Percentiles rank a stretch among this genome's conserved stretches.
Conservation (phyloP, 768 basidiomycete species). For the Calocera cornea region DNA sequence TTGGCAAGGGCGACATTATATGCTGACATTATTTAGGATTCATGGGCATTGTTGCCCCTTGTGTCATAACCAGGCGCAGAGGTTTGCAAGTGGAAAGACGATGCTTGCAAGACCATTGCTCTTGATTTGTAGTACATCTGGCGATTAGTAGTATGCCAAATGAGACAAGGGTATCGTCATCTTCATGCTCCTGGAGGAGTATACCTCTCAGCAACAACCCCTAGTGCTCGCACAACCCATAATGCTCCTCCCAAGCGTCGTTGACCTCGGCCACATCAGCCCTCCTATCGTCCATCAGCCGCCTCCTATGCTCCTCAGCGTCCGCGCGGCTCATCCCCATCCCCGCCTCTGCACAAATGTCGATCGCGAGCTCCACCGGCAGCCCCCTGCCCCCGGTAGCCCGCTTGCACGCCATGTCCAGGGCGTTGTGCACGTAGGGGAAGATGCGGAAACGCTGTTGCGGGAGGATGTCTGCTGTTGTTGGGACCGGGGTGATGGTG, state of each 20-base stretch:
- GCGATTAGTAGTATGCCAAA: no score
- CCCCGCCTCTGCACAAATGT: conserved; percentile 1
- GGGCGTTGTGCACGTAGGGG: not conserved
- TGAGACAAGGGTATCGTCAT: no score
- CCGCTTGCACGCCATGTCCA: conserved; percentile 6
- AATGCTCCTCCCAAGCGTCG: conserved; percentile 1
- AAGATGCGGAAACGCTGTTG: conserved; percentile 7
- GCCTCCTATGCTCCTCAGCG: conserved; percentile 6
- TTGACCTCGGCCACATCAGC: not conserved
- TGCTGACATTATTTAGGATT: no score
- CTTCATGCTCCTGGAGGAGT: no score
- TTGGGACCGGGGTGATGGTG: not conserved
- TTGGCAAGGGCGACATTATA: no score
- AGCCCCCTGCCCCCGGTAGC: not conserved
- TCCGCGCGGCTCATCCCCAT: conserved; percentile 1
- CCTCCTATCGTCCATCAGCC: conserved; percentile 8
- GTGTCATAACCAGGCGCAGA: no score
- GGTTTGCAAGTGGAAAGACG: no score
- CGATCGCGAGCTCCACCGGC: not conserved
- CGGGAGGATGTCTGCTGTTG: conserved; percentile 5
- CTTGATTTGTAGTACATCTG: no score
- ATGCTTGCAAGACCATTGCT: no score
- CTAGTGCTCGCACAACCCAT: conserved; percentile 11
- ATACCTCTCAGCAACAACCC: no score
- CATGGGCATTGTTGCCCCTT: no score